Evolutionary conservation across 1,284 basidiomycete species (phyloP).

Genomic region (Agaricales sp.): DNA sequence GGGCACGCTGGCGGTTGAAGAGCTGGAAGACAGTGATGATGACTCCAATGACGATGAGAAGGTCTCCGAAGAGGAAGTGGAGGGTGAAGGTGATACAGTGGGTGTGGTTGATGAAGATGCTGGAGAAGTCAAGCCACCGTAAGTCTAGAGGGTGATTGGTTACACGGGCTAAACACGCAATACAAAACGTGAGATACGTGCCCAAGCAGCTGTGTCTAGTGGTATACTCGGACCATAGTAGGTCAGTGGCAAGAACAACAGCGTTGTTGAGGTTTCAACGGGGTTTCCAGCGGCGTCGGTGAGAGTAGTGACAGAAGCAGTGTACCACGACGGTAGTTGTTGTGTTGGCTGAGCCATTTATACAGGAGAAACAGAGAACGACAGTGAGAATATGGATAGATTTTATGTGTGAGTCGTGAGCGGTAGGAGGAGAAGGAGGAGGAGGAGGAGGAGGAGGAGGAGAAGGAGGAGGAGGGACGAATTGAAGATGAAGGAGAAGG

Average conservation of each 20-base stretch:
- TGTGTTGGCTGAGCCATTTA: slow-evolving; percentile 49
- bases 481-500: slow-evolving; percentile 1
- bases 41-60: slow-evolving; percentile 46
- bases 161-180: slow-evolving; percentile 33
- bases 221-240: slow-evolving; percentile 49
- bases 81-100: slow-evolving; percentile 9
- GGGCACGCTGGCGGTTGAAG: slow-evolving; percentile 33
- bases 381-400: background rate
- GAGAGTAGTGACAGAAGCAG: slow-evolving; percentile 36
- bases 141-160: slow-evolving; percentile 35
- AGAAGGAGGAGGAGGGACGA: slow-evolving; percentile 1
- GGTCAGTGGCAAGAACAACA: slow-evolving; percentile 51
- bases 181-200: slow-evolving; percentile 4
- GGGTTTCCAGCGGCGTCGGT: slow-evolving; percentile 40
- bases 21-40: slow-evolving; percentile 29
- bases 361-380: too few species aligned
- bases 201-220: background rate
- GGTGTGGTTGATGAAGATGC: slow-evolving; percentile 19
- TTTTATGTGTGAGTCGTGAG: slow-evolving; percentile 1
- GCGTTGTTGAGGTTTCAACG: slow-evolving; percentile 38
- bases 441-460: slow-evolving; percentile 2
- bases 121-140: slow-evolving; percentile 38
- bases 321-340: slow-evolving; percentile 55
- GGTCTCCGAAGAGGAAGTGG: slow-evolving; percentile 11
- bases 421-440: background rate